phyloP scores from a whole-genome alignment of 2,329 filamentous ascomycete species.

The Acrocalymma vagum region DNA sequence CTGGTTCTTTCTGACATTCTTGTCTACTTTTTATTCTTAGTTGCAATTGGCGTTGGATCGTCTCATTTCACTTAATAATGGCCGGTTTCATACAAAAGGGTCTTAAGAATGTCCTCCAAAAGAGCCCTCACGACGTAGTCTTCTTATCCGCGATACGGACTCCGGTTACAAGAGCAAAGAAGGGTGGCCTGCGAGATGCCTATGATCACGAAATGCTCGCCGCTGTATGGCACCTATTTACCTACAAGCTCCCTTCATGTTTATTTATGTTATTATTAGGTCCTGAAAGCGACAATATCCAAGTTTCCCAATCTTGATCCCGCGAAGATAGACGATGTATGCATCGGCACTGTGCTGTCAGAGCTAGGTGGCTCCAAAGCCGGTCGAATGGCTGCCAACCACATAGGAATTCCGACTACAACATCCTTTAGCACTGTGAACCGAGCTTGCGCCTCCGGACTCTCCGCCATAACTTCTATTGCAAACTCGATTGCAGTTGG shows the following conservation, averaged over 20 bases:
- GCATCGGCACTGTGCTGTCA: conserved; percentile 87
- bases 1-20: conserved; percentile 1
- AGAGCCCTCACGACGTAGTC: conserved; percentile 81
- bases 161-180: conserved; percentile 82
- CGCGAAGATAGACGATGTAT: conserved; percentile 77
- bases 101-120: conserved; percentile 78
- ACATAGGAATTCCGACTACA: conserved; percentile 76
- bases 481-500: conserved; percentile 80
- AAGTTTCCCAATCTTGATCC: conserved; percentile 78
- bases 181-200: conserved; percentile 84
- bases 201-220: conserved; percentile 90
- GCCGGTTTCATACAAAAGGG: conserved; percentile 64
- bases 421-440: conserved; percentile 88
- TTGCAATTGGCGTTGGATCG: conserved; percentile 21
- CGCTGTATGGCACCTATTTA: conserved; percentile 51
- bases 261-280: conserved; percentile 36
- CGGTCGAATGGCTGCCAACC: conserved; percentile 87
- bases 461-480: conserved; percentile 79
- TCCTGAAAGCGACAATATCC: conserved; percentile 72
- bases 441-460: conserved; percentile 80
- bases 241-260: conserved; percentile 50
- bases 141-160: conserved; percentile 92
- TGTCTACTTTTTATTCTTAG: conserved; percentile 6
- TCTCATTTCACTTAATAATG: conserved; percentile 39
- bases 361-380: conserved; percentile 92